Evolutionary conservation across 352 stramenopile species (phyloP).

Genomic region (Peronospora belbahrii): DNA sequence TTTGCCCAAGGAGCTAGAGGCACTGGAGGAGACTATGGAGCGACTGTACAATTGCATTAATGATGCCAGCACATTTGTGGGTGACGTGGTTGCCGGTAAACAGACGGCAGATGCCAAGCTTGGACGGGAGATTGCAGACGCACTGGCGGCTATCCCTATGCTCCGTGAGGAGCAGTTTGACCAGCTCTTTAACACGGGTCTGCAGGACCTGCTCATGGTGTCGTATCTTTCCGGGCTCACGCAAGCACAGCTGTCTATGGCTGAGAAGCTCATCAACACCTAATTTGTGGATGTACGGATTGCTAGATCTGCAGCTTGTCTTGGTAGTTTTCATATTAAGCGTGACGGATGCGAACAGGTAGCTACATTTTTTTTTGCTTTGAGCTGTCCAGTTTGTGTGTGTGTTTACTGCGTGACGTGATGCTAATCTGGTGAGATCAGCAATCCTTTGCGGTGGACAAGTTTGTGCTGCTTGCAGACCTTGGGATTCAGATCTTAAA

Average conservation of each 20-base stretch:
- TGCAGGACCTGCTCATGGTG: constrained; percentile 98
- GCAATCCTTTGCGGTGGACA: constrained; percentile 12
- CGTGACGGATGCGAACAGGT: constrained; percentile 15
- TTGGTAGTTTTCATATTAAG: constrained; percentile 32
- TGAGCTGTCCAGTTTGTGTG: background rate
- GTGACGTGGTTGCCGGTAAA: constrained; percentile 84
- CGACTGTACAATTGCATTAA: constrained; percentile 90
- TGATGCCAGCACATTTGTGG: constrained; percentile 82
- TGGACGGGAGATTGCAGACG: constrained; percentile 91
- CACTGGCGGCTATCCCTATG: constrained; percentile 89
- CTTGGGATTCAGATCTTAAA: background rate
- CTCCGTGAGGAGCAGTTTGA: constrained; percentile 93
- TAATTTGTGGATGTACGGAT: constrained; percentile 28
- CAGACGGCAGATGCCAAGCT: constrained; percentile 76
- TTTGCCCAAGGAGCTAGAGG: constrained; percentile 71
- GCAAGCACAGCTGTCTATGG: constrained; percentile 95
- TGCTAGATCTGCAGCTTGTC: constrained; percentile 7
- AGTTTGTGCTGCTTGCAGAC: constrained; percentile 7
- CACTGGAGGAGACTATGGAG: constrained; percentile 76
- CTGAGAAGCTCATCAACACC: constrained; percentile 94
- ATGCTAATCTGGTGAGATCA: background rate
- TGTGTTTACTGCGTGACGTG: background rate
- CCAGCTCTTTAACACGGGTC: constrained; percentile 93
- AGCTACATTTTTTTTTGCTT: constrained; percentile 24
- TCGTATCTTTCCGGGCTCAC: constrained; percentile 96